Base-by-base conservation (phyloP, 2,329 filamentous ascomycete genomes). In the Fusarium pseudocircinatum region DNA sequence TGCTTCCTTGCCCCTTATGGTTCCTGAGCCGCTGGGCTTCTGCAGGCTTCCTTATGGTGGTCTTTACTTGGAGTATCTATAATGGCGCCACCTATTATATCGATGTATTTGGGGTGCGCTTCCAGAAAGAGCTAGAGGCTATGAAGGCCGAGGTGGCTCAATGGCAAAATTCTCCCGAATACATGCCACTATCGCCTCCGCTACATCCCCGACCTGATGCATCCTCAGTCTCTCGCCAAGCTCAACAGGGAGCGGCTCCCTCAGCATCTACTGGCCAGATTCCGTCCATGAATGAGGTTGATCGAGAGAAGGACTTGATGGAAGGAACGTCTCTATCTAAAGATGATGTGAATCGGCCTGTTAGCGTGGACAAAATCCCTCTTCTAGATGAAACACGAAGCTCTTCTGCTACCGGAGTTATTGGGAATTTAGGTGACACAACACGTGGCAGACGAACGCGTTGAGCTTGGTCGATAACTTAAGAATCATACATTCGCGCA, bases 21-120 rank as follows among this genome's bases (percentile, higher is more conserved):
- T 98, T 99, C 83, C 93, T 93, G 86, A 96, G 92, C 79, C 90
- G 92, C 49, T 94, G 91, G 88, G 92, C 94, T 1, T 96, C 93
- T 44, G 90, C 92, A 5, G 75, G 81, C 0, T 99, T 98, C 83
- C 86, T 99, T 50, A 86, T 92, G 61, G 84, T 89, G 6, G 91
- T 99, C n/a, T 98, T 99, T 79, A 87, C 90, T 47, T 98, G 95
- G 95, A 97, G 94, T 76, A 93, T 98, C 63, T 97, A 98, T 85
- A 99, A 99, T 77, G 96, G 96, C 37, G 94, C 96, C 24, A 98
- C 95, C 1, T 99, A 93, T 82, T 99, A 99, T 83, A 98, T 99
- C 79, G 96, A 99, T 78, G 94, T 98, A 4, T 99, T 98, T 81
- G 96, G 97, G 60, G 97, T 94, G 78, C 91, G 95, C 6, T 98